These are phyloP conservation scores for Candida insectorum DNA, from an alignment of 805 yeast genomes.

Conservation along the genomic window DNA sequence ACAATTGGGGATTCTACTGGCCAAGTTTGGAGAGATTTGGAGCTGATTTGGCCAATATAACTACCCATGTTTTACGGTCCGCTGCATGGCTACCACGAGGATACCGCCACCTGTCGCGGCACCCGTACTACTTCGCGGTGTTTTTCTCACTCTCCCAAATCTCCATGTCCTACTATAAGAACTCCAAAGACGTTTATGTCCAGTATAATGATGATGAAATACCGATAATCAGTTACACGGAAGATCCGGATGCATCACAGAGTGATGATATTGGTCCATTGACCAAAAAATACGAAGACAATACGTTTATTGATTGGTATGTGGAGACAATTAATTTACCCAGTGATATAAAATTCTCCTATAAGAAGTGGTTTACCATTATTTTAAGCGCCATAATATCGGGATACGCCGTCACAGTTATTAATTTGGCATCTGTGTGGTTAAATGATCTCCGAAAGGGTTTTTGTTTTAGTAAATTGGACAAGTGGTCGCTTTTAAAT, in stretches of 20 bases:
- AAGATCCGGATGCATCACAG: too few species aligned
- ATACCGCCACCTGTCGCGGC: too few species aligned
- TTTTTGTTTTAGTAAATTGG: slow-evolving; percentile 37
- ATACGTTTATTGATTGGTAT: slow-evolving; percentile 52
- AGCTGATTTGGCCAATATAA: too few species aligned
- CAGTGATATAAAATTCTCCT: slow-evolving; percentile 9
- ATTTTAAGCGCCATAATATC: slow-evolving; percentile 42
- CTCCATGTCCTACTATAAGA: slow-evolving; percentile 5
- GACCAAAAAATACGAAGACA: slow-evolving; percentile 29
- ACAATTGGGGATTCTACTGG: too few species aligned
- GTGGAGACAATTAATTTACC: slow-evolving; percentile 33
- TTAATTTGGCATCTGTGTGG: slow-evolving; percentile 49
- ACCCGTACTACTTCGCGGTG: too few species aligned
- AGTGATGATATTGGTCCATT: too few species aligned
- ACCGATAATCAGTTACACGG: slow-evolving; percentile 6
- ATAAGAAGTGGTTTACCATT: slow-evolving; percentile 47
- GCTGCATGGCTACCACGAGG: too few species aligned
- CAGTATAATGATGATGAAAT: slow-evolving; percentile 5
- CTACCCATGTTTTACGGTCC: not conserved
- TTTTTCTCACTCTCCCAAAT: too few species aligned
- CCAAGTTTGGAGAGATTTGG: too few species aligned
- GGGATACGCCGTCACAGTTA: slow-evolving; percentile 46
- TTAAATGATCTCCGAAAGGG: slow-evolving; percentile 55
- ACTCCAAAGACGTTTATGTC: slow-evolving; percentile 1
- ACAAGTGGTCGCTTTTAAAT: slow-evolving; percentile 38